These are phyloP conservation scores for Apiotrichum akiyoshidainum DNA, from an alignment of 1,284 basidiomycete genomes.

Conservation along the genomic window DNA sequence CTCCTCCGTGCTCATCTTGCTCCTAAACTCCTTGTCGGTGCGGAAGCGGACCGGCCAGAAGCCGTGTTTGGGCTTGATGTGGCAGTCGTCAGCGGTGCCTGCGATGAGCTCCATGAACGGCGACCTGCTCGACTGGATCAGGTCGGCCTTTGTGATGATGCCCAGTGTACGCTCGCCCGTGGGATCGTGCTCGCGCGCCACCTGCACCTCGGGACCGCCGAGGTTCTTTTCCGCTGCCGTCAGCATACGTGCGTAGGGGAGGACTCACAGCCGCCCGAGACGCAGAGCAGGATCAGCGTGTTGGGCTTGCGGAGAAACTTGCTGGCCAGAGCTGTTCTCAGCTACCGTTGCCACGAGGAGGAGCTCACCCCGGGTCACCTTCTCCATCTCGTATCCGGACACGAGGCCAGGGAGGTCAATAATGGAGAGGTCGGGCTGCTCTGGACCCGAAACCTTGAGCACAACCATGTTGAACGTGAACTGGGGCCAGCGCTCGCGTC, in stretches of 20 bases:
- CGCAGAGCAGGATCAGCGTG: slow-evolving; percentile 27
- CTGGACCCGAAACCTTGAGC: slow-evolving; percentile 24
- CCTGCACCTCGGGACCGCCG: slow-evolving; percentile 4
- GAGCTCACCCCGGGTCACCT: too few relatives aligned
- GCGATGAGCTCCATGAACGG: slow-evolving; percentile 14
- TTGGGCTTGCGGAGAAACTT: slow-evolving; percentile 18
- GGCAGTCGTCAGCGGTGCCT: not conserved
- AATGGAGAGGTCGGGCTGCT: slow-evolving; percentile 22
- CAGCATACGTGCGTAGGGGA: too few relatives aligned
- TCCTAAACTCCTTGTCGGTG: slow-evolving; percentile 9
- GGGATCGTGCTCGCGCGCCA: slow-evolving; percentile 21
- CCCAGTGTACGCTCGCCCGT: slow-evolving; percentile 18
- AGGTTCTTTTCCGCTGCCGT: slow-evolving; percentile 15
- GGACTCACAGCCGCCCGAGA: slow-evolving; percentile 24
- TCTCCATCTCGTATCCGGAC: too few relatives aligned
- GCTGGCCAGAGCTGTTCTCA: too few relatives aligned
- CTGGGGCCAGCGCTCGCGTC: not conserved
- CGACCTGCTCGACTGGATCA: slow-evolving; percentile 5
- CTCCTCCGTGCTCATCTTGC: not conserved
- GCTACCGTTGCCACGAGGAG: too few relatives aligned
- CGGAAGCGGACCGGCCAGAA: slow-evolving; percentile 20
- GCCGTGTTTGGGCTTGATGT: slow-evolving; percentile 14
- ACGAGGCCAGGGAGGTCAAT: slow-evolving; percentile 34
- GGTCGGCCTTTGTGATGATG: slow-evolving; percentile 33
- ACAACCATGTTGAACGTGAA: slow-evolving; percentile 27